These are phyloP conservation scores for Cerrena zonata DNA, from an alignment of 1,284 basidiomycete genomes.

Conservation along the genomic window DNA sequence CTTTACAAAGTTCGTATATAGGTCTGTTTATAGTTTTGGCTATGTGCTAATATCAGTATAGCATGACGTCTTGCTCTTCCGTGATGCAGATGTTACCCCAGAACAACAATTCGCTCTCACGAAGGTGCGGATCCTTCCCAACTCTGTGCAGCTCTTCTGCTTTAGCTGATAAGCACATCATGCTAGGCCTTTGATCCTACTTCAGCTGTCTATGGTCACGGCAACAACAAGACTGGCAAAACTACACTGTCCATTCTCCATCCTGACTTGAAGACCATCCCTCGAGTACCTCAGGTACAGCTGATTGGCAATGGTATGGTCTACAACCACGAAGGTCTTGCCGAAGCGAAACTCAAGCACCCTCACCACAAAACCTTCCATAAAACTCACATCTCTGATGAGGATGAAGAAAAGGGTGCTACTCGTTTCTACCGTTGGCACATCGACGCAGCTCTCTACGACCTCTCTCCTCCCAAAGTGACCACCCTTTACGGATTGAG, in stretches of 20 bases:
- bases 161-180: background rate
- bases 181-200: constrained; percentile 66
- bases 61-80: constrained; percentile 74
- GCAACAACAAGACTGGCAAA: constrained; percentile 74
- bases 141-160: background rate
- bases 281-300: constrained; percentile 79
- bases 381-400: constrained; percentile 70
- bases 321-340: constrained; percentile 73
- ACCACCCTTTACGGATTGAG: constrained; percentile 82
- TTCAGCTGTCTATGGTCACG: constrained; percentile 73
- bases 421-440: constrained; percentile 92
- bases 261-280: constrained; percentile 83
- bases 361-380: constrained; percentile 88
- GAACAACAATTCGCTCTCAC: constrained; percentile 81
- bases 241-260: constrained; percentile 74
- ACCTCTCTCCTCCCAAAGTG: constrained; percentile 80
- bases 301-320: constrained; percentile 76
- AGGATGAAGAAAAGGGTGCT: constrained; percentile 69
- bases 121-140: constrained; percentile 45
- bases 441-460: constrained; percentile 89
- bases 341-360: constrained; percentile 67
- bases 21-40: background rate
- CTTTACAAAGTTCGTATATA: constrained; percentile 43
- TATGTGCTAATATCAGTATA: constrained; percentile 24
- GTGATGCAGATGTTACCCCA: constrained; percentile 62